Evolutionary conservation across 768 basidiomycete genomes (phyloP).

Genomic region (Kwoniella sp.): DNA sequence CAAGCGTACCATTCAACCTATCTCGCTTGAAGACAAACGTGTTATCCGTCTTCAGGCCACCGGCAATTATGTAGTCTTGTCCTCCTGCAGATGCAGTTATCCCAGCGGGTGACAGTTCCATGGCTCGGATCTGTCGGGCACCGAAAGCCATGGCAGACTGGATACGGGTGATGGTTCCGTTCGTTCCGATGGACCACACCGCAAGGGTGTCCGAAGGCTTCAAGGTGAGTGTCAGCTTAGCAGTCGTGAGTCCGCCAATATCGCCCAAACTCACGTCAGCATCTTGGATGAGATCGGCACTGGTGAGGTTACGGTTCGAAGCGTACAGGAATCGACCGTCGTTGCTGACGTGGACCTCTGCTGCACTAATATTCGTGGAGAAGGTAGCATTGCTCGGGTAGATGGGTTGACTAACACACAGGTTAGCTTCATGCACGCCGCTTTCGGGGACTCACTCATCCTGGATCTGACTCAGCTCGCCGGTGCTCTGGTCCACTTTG

Average conservation of each 20-base stretch:
- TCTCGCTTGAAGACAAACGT: conserved; percentile 15
- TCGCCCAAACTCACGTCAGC: conserved; percentile 7
- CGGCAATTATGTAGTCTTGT: conserved; percentile 7
- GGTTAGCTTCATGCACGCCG: neutral
- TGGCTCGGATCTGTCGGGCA: conserved; percentile 14
- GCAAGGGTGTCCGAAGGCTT: conserved; percentile 11
- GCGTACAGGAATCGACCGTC: conserved; percentile 15
- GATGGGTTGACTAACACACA: conserved; percentile 15
- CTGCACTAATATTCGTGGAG: conserved; percentile 12
- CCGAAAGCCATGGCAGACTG: conserved; percentile 13
- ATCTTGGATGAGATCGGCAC: conserved; percentile 1
- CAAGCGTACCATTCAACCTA: conserved; percentile 6
- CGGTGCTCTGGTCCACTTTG: conserved; percentile 7
- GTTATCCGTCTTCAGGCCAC: conserved; percentile 9
- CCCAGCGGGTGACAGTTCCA: conserved; percentile 14
- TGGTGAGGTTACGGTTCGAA: conserved; percentile 11
- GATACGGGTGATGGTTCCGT: conserved; percentile 8
- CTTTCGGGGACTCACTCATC: conserved; percentile 7
- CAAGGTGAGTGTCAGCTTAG: neutral
- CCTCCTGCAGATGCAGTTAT: conserved; percentile 3
- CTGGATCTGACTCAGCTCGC: conserved; percentile 8
- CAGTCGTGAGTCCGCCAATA: too few species aligned
- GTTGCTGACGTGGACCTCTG: conserved; percentile 13
- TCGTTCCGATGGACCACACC: conserved; percentile 12
- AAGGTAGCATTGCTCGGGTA: conserved; percentile 10